Evolutionary conservation across 371 early-diverging fungal species (phyloP).

Genomic region (Mortierella sp.): DNA sequence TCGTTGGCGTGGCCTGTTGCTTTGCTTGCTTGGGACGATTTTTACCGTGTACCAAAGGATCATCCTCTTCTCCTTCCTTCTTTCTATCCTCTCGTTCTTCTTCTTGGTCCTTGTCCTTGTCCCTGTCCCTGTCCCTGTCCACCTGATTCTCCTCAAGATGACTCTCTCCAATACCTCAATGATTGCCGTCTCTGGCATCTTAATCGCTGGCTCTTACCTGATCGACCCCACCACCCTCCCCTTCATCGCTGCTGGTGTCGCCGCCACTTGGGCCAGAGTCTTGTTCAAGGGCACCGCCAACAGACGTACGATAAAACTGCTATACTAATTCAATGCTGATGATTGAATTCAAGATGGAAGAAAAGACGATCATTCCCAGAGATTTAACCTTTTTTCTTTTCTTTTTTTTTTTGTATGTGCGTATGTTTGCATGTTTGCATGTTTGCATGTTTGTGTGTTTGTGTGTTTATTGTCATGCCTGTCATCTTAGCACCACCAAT

Average conservation of each 20-base stretch:
- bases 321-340: neutral
- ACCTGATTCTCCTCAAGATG: conserved; percentile 22
- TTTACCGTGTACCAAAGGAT: neutral
- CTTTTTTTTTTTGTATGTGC: neutral
- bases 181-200: conserved; percentile 37
- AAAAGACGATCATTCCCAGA: neutral
- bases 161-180: conserved; percentile 40
- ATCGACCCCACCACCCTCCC: conserved; percentile 40
- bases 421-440: too few species aligned
- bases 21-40: neutral
- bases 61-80: conserved; percentile 2
- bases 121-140: neutral
- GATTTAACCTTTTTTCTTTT: neutral
- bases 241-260: conserved; percentile 42
- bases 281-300: conserved; percentile 25
- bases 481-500: conserved; percentile 55
- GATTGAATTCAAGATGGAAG: neutral
- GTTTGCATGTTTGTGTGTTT: neutral
- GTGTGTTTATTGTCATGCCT: too few species aligned
- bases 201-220: conserved; percentile 44
- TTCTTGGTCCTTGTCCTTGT: neutral
- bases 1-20: neutral
- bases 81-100: neutral
- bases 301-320: conserved; percentile 18
- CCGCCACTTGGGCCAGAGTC: conserved; percentile 46